Base-by-base conservation (phyloP, 495 filamentous ascomycete genomes). In the Emericellopsis terricola region DNA sequence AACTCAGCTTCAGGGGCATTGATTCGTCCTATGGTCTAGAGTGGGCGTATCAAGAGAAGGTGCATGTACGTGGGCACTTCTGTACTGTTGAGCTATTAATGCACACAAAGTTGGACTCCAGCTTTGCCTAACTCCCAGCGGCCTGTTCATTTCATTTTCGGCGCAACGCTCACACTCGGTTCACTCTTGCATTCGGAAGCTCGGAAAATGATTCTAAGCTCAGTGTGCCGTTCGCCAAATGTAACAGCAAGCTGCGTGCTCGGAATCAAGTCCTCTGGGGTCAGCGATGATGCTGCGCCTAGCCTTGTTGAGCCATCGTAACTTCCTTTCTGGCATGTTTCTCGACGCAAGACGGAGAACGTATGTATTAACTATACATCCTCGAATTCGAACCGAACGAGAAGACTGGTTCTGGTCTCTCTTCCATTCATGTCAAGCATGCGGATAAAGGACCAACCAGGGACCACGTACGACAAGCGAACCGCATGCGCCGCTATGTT, bases 401-500 rank as follows among this genome's bases (percentile, higher is more conserved):
- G 34, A 28, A 71, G 31, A n/a, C 56, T 53, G 38, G 63, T 67
- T 29, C 39, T 51, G 5, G 66, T 69, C 51, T 69, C 61, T 5
- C 50, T 45, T 0, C 67, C 65, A 40, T 57, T 60, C 7, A 71
- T 42, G 41, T 71, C 65, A 34, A 68, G 32, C 60, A 71, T 56
- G 11, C 64, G 43, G 11, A 71, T 51, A 36, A 71, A 69, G 8
- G 45, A 49, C 65, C 65, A 71, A 3, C 62, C 65, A 2, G 50
- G 40, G 9, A 52, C 44, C 1, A 60, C 56, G 38, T 69, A 71
- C 19, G 53, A 17, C 30, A 71, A 28, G 33, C 67, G 39, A 3
- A 71, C 52, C 0, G 62, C 55, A 0, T 55, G 50, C 8, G 66
- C 61, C 1, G 57, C 60, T 34, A 64, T 52, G 9, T 62, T 51